Base-by-base conservation (phyloP, 768 basidiomycete species). In the Mycena crocata region DNA sequence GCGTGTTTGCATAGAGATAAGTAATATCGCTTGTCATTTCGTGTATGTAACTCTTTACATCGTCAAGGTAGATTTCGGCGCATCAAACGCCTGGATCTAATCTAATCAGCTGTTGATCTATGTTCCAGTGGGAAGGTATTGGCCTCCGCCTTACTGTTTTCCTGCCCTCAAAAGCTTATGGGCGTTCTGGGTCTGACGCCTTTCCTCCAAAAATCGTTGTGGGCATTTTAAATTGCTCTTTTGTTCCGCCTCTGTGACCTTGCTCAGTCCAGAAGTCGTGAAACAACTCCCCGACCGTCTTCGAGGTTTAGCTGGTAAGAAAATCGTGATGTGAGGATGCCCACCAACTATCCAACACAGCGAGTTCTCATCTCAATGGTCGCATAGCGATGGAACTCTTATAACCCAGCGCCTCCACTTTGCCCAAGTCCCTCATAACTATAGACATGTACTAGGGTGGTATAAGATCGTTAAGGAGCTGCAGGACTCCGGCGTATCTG, bases 381-480 rank as follows among this genome's bases (percentile, higher is more conserved):
- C 57, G 61, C 13, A 54, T 71, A 95, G 94, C 46, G 94, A 95
- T 83, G 94, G 90, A 49, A 95, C 93, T 9, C 89, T 95, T 62
- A 85, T 95, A 73, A 95, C 93, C 0, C 93, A 93, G 73, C 87
- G 93, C 26, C 83, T 94, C 48, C 92, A 94, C 73, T 95, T 90
- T 76, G 85, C 89, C 0, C 89, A 84, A 17, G 78, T 83, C 56
- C 88, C 89, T 2, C 89, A 93, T 73, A 81, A 79, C 0, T 82
- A 89, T 70, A 85, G 90, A 32, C 94, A 95, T 76, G 83, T 95
- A 24, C 78, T 93, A 5, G 90, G 92, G 23, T 95, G 94, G 94
- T 91, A 92, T 72, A 84, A 86, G 37, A 83, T 94, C 35, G 80
- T 88, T 8, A 80, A 81, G 48, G 93, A 94, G 68, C 79, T 95